Conservation (phyloP, 257 asterid genomes). For the Solanum clarkiae region DNA sequence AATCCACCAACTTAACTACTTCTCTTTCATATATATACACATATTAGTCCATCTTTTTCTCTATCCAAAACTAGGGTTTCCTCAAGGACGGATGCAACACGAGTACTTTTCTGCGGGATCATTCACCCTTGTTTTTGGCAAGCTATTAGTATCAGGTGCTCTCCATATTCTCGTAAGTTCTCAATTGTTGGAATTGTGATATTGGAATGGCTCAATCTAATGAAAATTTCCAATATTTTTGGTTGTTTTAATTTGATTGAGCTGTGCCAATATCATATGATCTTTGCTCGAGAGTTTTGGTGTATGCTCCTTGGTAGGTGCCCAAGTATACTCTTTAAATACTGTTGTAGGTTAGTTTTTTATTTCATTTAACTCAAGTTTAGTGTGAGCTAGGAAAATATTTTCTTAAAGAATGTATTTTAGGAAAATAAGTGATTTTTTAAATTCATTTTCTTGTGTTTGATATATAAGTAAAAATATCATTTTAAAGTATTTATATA, state of each 20-base stretch:
- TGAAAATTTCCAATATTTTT: not conserved
- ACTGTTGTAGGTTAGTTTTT: not conserved
- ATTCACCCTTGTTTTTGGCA: not conserved
- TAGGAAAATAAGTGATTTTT: not conserved
- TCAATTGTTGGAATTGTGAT: not conserved
- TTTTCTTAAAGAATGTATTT: too few species aligned
- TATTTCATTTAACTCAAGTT: not conserved
- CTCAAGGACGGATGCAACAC: not conserved
- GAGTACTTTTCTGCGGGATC: not conserved
- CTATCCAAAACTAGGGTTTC: not conserved
- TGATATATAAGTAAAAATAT: too few species aligned
- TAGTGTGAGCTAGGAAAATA: not conserved
- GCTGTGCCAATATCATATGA: conserved; percentile 56
- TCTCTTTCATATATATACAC: not conserved
- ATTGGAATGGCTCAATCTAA: not conserved
- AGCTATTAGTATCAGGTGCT: not conserved
- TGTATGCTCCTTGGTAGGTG: not conserved
- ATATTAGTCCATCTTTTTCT: not conserved
- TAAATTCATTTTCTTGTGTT: too few species aligned
- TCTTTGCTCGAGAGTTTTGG: not conserved
- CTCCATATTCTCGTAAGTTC: not conserved
- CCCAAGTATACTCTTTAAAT: not conserved
- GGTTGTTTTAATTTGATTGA: conserved; percentile 44
- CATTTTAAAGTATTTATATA: too few species aligned
- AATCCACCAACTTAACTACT: not conserved